phyloP scores from a whole-genome alignment of 345 rosid species.

The Chamaenerion angustifolium region DNA sequence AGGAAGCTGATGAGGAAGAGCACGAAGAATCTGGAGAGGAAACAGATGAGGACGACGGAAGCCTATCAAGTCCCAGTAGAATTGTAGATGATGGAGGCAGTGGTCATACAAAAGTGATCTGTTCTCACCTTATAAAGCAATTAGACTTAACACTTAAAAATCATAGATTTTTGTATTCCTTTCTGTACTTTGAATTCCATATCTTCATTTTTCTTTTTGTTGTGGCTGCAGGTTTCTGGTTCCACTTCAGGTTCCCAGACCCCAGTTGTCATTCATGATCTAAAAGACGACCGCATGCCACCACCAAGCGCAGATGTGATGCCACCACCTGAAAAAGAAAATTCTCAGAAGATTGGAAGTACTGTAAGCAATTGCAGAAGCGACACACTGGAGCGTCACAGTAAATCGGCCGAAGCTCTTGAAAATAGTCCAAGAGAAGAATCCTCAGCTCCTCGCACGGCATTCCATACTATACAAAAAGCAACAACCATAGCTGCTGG shows the following conservation, averaged over 20 bases:
- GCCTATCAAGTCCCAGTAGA: constrained; percentile 29
- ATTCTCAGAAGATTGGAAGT: constrained; percentile 15
- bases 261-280: constrained; percentile 17
- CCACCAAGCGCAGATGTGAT: not conserved
- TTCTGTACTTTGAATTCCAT: not conserved
- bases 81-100: constrained; percentile 28
- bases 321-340: constrained; percentile 16
- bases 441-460: constrained; percentile 12
- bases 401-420: no score
- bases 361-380: no score
- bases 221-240: constrained; percentile 35
- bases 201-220: not conserved
- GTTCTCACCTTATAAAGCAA: constrained; percentile 7
- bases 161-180: not conserved
- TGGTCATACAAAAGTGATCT: constrained; percentile 32
- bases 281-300: no score
- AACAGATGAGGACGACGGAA: constrained; percentile 39
- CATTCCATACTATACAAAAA: constrained; percentile 22
- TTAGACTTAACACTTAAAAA: no score
- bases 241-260: constrained; percentile 16
- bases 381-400: no score
- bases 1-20: constrained; percentile 34
- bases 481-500: constrained; percentile 25
- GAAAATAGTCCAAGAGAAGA: constrained; percentile 12
- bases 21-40: constrained; percentile 36